A percentile compares a stretch with the other conserved stretches of the same genome.
phyloP scores from a whole-genome alignment of 306 rosid species.

The Inga leiocalycina region DNA sequence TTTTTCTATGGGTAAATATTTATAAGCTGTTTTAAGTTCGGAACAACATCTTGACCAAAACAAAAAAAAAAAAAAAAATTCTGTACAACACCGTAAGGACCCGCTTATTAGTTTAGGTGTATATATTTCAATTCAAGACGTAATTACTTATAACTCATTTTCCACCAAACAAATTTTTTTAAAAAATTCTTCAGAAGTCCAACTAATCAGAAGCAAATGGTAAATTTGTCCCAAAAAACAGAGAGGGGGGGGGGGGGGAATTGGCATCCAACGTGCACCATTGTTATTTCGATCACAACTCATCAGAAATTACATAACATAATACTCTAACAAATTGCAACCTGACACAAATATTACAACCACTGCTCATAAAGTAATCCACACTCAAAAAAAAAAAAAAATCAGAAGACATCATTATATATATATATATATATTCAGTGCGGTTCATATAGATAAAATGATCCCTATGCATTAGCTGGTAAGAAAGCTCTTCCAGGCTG shows the following conservation, averaged over 20 bases:
- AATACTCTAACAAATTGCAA: background rate
- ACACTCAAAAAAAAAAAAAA: background rate
- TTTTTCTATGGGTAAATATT: too few species aligned
- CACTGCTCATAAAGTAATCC: background rate
- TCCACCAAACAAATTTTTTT: background rate
- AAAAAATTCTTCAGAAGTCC: background rate
- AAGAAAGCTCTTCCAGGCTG: conserved; percentile 76
- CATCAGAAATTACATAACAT: background rate
- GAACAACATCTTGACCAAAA: too few species aligned
- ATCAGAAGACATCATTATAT: background rate
- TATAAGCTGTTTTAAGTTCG: too few species aligned
- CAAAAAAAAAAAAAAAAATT: too few species aligned
- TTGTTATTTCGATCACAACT: background rate
- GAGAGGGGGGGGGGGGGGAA: background rate
- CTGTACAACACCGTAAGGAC: too few species aligned
- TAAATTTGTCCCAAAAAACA: background rate
- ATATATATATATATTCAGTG: background rate
- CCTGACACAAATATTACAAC: background rate
- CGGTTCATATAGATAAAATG: conserved; percentile 1
- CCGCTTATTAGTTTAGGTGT: too few species aligned
- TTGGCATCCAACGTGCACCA: background rate
- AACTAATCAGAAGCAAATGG: background rate
- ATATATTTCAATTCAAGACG: too few species aligned
- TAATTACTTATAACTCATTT: too few species aligned
- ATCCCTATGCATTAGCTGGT: conserved; percentile 43